Percentiles rank a stretch among this genome's conserved stretches.
Evolutionary conservation across 2,329 filamentous ascomycete species (phyloP).

Genomic region (Clathrospora elynae): DNA sequence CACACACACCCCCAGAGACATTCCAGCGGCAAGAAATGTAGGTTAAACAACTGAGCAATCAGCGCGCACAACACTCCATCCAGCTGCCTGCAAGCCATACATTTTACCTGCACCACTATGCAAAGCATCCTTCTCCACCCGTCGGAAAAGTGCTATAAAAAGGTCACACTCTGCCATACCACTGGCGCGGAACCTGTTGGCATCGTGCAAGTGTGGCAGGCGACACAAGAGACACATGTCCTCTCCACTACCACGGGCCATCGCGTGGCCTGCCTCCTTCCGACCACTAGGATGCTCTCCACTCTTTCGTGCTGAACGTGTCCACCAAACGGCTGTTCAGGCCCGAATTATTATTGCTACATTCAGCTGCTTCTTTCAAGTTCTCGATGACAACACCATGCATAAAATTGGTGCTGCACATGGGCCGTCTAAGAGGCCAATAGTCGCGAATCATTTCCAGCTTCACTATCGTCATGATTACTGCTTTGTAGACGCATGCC

Average conservation of each 20-base stretch:
- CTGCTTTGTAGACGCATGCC: too few relatives aligned
- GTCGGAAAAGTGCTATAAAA: conserved; percentile 30
- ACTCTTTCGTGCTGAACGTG: not conserved
- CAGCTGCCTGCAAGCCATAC: conserved; percentile 32
- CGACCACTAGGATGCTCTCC: conserved; percentile 7
- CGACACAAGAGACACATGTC: conserved; percentile 33
- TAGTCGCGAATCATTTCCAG: too few relatives aligned
- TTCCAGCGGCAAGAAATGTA: conserved; percentile 15
- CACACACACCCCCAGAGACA: too few relatives aligned
- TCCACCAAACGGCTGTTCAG: too few relatives aligned
- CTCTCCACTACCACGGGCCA: conserved; percentile 22
- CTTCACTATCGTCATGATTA: too few relatives aligned
- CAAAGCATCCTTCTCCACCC: conserved; percentile 11
- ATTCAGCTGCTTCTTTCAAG: too few relatives aligned
- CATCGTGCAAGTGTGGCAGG: conserved; percentile 22
- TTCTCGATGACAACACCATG: too few relatives aligned
- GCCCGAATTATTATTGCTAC: too few relatives aligned
- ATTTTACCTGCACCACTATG: conserved; percentile 22
- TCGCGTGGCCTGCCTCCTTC: conserved; percentile 13
- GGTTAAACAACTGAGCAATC: conserved; percentile 5
- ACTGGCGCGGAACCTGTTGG: conserved; percentile 20
- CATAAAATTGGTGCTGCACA: too few relatives aligned
- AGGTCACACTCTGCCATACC: conserved; percentile 26
- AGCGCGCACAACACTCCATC: conserved; percentile 20
- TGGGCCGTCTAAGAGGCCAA: too few relatives aligned